Evolutionary conservation across 2,329 filamentous ascomycete species (phyloP).

Genomic region (Calonectria crousiana): DNA sequence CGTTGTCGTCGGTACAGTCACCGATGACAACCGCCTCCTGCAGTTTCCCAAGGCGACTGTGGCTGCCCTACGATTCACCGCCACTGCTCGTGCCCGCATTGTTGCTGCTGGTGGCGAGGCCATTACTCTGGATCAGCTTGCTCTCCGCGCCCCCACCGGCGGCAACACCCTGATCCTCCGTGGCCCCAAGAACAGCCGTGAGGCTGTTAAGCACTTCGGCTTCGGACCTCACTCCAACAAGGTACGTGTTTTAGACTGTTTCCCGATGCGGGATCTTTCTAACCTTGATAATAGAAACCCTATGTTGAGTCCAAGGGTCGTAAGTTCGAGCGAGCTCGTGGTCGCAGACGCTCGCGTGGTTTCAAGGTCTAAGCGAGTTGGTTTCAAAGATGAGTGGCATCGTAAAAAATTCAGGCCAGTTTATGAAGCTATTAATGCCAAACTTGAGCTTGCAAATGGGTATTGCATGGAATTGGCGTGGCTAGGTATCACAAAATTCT

Average conservation of each 20-base stretch:
- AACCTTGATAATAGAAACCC: conserved; percentile 78
- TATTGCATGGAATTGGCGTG: conserved; percentile 61
- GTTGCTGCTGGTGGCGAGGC: conserved; percentile 93
- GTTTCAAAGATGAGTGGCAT: conserved; percentile 42
- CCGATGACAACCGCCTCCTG: conserved; percentile 96
- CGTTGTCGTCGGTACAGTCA: conserved; percentile 94
- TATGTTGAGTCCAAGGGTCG: conserved; percentile 98
- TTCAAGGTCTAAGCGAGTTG: conserved; percentile 94
- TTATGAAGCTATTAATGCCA: conserved; percentile 46
- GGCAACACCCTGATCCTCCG: conserved; percentile 97
- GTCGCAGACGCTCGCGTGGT: conserved; percentile 96
- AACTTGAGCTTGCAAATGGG: conserved; percentile 49
- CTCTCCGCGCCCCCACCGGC: conserved; percentile 93
- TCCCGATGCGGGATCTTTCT: conserved; percentile 37
- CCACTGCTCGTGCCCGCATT: conserved; percentile 94
- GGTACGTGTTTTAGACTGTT: conserved; percentile 62
- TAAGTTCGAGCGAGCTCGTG: conserved; percentile 99
- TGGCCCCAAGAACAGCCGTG: conserved; percentile 97
- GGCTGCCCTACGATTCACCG: conserved; percentile 96
- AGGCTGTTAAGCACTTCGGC: conserved; percentile 99
- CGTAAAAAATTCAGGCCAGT: conserved; percentile 43
- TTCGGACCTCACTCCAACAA: conserved; percentile 98
- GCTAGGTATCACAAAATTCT: conserved; percentile 59
- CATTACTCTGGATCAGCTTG: conserved; percentile 97
- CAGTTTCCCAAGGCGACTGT: conserved; percentile 92